Percentiles rank a stretch among this genome's conserved stretches.
These are phyloP conservation scores for Coelastrella sp. DNA, from an alignment of 139 green algal genomes.

Conservation along the genomic window DNA sequence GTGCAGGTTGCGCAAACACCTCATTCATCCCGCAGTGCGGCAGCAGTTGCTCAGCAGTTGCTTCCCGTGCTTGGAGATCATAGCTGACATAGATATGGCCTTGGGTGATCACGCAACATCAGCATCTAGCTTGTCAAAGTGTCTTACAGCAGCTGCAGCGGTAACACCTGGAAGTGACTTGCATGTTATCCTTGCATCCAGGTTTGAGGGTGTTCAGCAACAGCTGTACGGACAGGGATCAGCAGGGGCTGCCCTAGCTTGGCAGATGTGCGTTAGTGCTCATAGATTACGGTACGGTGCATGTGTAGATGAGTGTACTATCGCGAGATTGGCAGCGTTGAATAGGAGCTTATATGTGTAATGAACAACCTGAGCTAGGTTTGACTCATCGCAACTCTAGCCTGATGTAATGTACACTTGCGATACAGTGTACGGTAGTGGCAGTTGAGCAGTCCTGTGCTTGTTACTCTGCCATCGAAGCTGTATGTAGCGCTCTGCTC, in stretches of 20 bases:
- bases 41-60: conserved; percentile 14
- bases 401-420: no score
- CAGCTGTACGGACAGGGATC: not conserved
- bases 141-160: conserved; percentile 12
- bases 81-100: conserved; percentile 21
- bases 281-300: not conserved
- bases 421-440: no score
- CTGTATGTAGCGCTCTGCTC: no score
- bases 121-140: conserved; percentile 4
- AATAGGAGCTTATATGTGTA: conserved; percentile 29
- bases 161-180: conserved; percentile 33
- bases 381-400: no score
- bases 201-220: not conserved
- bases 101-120: not conserved
- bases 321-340: conserved; percentile 1
- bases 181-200: conserved; percentile 17
- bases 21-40: not conserved
- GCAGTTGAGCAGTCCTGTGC: no score
- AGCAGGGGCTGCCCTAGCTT: not conserved
- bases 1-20: not conserved
- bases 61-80: conserved; percentile 12
- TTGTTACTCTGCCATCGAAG: no score
- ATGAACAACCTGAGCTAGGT: no score
- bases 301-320: not conserved
- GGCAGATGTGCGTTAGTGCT: not conserved